A percentile compares a stretch with the other conserved stretches of the same genome.
Conservation (phyloP, 176 grass and related monocot genomes). For the Carex cristatella region DNA sequence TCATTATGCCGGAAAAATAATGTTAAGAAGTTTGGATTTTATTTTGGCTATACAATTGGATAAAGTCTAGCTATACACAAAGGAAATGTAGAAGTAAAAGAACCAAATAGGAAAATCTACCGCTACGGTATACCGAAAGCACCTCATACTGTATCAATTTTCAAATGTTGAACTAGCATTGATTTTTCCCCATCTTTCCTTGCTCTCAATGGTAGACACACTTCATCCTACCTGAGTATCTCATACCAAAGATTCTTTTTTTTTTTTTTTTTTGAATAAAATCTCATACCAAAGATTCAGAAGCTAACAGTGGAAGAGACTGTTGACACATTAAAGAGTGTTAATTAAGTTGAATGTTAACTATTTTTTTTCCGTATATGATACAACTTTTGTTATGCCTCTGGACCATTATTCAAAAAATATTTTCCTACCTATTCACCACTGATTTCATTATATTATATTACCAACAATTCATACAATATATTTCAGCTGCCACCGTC, state of each 20-base stretch:
- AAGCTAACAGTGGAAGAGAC: too few species aligned
- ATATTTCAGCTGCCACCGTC: too few species aligned
- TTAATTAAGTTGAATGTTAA: neutral
- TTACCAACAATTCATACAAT: too few species aligned
- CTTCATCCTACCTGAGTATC: constrained; percentile 80
- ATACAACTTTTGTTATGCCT: too few species aligned
- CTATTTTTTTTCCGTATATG: too few species aligned
- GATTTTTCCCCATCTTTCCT: neutral
- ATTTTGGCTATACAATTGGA: neutral
- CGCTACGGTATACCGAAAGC: neutral
- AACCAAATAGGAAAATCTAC: too few species aligned
- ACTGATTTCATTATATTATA: too few species aligned
- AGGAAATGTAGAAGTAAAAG: neutral
- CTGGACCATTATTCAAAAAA: too few species aligned
- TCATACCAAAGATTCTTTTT: constrained; percentile 49
- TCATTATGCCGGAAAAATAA: too few species aligned
- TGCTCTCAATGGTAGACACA: constrained; percentile 52
- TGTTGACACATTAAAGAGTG: too few species aligned
- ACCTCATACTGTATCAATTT: neutral
- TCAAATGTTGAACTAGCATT: neutral
- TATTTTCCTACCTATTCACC: too few species aligned
- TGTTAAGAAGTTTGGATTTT: neutral
- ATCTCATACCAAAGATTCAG: constrained; percentile 65
- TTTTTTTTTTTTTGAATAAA: too few species aligned
- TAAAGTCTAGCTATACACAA: neutral